Evolutionary conservation across 345 rosid genomes (phyloP).

Genomic region (Rhodamnia argentea): DNA sequence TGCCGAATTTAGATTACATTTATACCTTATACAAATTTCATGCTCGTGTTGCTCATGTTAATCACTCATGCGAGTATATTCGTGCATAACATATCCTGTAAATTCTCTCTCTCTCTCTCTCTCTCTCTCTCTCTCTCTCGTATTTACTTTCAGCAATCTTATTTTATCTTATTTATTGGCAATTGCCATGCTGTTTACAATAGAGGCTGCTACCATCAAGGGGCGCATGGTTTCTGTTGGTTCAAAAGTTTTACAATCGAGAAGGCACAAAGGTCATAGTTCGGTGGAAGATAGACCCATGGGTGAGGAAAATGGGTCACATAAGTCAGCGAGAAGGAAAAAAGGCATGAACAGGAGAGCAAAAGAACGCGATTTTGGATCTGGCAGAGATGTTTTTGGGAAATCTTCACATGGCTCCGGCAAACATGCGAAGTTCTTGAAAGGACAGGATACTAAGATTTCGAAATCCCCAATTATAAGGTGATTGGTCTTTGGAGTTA

Average conservation of each 20-base stretch:
- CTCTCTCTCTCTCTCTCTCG: no score
- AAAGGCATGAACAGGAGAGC: conserved; percentile 40
- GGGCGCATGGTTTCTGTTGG: conserved; percentile 46
- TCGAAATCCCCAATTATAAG: conserved; percentile 44
- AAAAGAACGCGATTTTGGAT: conserved; percentile 33
- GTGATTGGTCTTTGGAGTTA: conserved; percentile 6
- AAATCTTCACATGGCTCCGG: conserved; percentile 19
- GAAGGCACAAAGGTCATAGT: conserved; percentile 12
- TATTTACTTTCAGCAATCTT: not conserved
- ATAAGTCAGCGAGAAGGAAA: conserved; percentile 26
- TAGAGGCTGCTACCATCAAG: not conserved
- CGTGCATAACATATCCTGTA: not conserved
- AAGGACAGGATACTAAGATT: conserved; percentile 29
- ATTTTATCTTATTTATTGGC: not conserved
- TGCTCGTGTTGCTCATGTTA: not conserved
- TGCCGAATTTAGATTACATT: not conserved
- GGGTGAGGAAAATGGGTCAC: conserved; percentile 39
- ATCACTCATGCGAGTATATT: not conserved
- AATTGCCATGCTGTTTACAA: not conserved
- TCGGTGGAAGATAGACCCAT: conserved; percentile 23
- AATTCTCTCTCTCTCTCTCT: not conserved
- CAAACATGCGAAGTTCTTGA: conserved; percentile 10
- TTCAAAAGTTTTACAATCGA: conserved; percentile 31
- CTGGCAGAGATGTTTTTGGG: conserved; percentile 27
- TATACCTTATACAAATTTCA: not conserved